These are phyloP conservation scores for Cercospora berteroae DNA, from an alignment of 2,329 filamentous ascomycete species.

Conservation along the genomic window DNA sequence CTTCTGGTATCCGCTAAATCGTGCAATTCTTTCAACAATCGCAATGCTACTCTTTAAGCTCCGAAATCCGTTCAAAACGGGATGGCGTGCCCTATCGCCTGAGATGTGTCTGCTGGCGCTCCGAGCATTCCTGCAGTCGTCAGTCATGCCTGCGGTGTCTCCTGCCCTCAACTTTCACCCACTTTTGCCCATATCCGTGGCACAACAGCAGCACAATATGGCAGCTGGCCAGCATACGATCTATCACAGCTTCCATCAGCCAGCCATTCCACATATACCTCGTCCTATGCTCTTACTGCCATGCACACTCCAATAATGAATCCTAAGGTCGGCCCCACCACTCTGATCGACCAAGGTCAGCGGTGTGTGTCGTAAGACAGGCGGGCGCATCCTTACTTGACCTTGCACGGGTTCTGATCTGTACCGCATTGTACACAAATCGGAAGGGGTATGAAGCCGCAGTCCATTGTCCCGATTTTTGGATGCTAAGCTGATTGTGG, in stretches of 20 bases:
- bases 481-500: background rate
- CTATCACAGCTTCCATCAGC: constrained; percentile 12
- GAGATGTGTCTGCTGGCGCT: constrained; percentile 36
- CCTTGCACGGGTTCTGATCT: constrained; percentile 41
- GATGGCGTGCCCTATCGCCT: constrained; percentile 36
- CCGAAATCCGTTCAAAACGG: constrained; percentile 28
- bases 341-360: constrained; percentile 7
- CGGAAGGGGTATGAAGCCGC: constrained; percentile 34
- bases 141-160: background rate
- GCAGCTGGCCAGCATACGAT: constrained; percentile 42
- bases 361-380: background rate
- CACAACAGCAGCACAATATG: constrained; percentile 40
- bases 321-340: constrained; percentile 41
- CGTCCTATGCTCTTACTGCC: constrained; percentile 28
- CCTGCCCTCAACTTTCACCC: background rate
- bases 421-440: constrained; percentile 41
- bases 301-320: constrained; percentile 37
- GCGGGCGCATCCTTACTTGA: constrained; percentile 29
- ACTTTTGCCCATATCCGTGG: constrained; percentile 39
- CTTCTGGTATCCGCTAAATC: background rate
- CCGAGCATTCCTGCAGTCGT: constrained; percentile 30
- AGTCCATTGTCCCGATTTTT: constrained; percentile 21
- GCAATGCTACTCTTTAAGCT: background rate
- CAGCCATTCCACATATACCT: background rate
- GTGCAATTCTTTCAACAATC: background rate